Percentiles rank a stretch among this genome's conserved stretches.
These are phyloP conservation scores for Caryopteris hybrid DNA, from an alignment of 305 asterid species.

Conservation along the genomic window DNA sequence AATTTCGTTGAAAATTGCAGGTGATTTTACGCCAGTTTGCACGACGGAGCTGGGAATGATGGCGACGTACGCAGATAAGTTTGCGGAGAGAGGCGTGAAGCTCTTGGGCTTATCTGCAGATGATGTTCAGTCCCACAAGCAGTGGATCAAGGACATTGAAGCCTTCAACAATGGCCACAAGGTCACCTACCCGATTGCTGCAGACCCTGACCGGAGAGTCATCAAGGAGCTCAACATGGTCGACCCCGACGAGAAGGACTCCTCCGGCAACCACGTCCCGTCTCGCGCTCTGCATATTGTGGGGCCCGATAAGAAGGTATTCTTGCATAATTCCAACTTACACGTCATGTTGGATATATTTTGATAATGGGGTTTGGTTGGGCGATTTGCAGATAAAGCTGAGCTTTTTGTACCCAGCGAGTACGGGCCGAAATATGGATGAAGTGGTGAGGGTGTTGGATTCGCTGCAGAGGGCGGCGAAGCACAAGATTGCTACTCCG, in stretches of 20 bases:
- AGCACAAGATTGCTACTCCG: constrained; percentile 69
- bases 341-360: too few relatives aligned
- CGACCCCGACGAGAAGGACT: constrained; percentile 62
- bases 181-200: constrained; percentile 71
- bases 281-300: constrained; percentile 84
- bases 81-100: constrained; percentile 60
- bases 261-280: constrained; percentile 43
- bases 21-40: constrained; percentile 91
- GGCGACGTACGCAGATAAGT: constrained; percentile 73
- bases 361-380: background rate
- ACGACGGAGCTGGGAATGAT: constrained; percentile 79
- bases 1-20: constrained; percentile 9
- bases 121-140: constrained; percentile 55
- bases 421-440: constrained; percentile 84
- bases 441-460: constrained; percentile 78
- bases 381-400: constrained; percentile 39
- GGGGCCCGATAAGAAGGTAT: constrained; percentile 70
- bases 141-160: constrained; percentile 87
- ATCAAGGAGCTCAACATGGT: constrained; percentile 84
- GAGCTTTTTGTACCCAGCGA: constrained; percentile 79
- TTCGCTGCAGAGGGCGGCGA: constrained; percentile 47
- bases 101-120: constrained; percentile 76
- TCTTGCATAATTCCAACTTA: too few relatives aligned
- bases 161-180: constrained; percentile 54
- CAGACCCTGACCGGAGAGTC: constrained; percentile 51